Conservation (phyloP, 2,329 filamentous ascomycete genomes). For the Chaetomium strumarium region DNA sequence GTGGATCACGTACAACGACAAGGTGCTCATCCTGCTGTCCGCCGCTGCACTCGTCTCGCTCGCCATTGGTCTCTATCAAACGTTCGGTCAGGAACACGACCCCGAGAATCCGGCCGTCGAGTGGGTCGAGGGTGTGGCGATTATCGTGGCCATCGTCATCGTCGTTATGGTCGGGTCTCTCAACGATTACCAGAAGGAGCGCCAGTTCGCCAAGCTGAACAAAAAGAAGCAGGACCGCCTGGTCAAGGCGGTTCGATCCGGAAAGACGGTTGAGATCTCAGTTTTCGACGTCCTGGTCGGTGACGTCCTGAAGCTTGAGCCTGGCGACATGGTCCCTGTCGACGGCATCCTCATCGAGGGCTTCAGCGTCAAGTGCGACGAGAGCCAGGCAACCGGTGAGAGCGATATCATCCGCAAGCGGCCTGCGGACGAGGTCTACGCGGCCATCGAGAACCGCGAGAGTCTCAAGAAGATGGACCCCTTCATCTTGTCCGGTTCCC, state of each 20-base stretch:
- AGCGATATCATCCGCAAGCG: constrained; percentile 69
- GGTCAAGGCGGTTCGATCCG: constrained; percentile 67
- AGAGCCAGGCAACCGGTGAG: constrained; percentile 73
- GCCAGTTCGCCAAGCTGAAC: constrained; percentile 73
- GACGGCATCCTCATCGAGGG: constrained; percentile 69
- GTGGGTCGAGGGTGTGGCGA: constrained; percentile 78
- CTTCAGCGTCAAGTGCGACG: constrained; percentile 70
- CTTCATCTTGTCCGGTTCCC: constrained; percentile 78
- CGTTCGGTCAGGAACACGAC: constrained; percentile 54
- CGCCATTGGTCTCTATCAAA: constrained; percentile 69
- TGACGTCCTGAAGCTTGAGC: constrained; percentile 67
- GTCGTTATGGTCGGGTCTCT: constrained; percentile 71
- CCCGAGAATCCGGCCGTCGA: constrained; percentile 53
- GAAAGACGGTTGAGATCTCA: constrained; percentile 62
- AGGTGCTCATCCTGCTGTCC: constrained; percentile 67
- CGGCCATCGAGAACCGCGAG: constrained; percentile 61
- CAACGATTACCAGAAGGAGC: constrained; percentile 77
- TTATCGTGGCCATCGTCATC: constrained; percentile 72
- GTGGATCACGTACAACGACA: constrained; percentile 82
- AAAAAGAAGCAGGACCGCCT: constrained; percentile 71
- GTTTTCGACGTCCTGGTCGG: constrained; percentile 65
- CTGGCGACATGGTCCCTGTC: constrained; percentile 67
- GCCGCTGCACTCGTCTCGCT: constrained; percentile 67
- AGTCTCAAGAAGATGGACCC: constrained; percentile 68
- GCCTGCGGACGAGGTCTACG: constrained; percentile 60